These are phyloP conservation scores for Leccinum aurantiacum DNA, from an alignment of 768 basidiomycete species.

Conservation along the genomic window DNA sequence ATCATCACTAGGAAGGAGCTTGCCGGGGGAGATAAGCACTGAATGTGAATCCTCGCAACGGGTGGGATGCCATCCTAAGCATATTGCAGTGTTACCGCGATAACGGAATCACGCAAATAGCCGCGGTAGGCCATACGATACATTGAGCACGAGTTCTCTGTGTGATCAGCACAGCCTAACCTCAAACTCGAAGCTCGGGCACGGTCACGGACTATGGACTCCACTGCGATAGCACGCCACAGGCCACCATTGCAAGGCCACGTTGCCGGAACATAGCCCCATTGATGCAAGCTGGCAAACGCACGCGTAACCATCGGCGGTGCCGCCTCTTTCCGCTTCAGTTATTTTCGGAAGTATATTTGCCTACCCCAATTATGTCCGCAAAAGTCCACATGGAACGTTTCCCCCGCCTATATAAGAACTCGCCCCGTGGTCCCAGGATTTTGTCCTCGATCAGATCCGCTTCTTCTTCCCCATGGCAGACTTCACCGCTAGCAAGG, in stretches of 20 bases:
- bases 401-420: constrained; percentile 13
- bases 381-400: not conserved
- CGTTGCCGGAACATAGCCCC: not conserved
- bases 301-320: not conserved
- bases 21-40: not conserved
- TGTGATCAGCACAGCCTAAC: not conserved
- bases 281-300: not conserved
- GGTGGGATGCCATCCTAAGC: too few species aligned
- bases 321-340: not conserved
- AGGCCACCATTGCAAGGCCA: not conserved
- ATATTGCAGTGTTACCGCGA: not conserved
- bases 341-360: not conserved
- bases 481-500: constrained; percentile 19
- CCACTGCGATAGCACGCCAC: not conserved
- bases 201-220: not conserved
- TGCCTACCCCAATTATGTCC: constrained; percentile 13
- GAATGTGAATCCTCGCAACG: too few species aligned
- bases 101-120: not conserved
- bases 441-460: not conserved
- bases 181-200: not conserved
- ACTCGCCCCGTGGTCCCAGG: not conserved
- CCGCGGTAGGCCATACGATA: not conserved
- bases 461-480: constrained; percentile 13
- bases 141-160: not conserved
- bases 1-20: too few species aligned